Base-by-base conservation (phyloP, 345 rosid genomes). In the Gossypium ekmanianum region DNA sequence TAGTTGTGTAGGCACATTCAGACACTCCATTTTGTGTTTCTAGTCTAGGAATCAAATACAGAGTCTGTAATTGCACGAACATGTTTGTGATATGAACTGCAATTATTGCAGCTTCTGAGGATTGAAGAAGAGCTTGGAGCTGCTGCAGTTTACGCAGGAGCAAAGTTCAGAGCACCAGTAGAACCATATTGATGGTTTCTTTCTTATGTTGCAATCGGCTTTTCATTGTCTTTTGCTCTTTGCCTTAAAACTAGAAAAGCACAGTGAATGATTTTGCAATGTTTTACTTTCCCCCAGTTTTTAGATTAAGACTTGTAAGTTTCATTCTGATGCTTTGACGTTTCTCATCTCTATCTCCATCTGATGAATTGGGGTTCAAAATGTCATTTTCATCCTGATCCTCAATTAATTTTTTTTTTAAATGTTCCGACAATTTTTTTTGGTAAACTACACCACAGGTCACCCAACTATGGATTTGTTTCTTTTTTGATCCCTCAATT, bases 91-190 rank as follows among this genome's bases (percentile, higher is more conserved):
- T 18, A 29, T 0, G 57, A 29, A 69, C 57, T 45, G 73, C 29
- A n/a, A 34, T 17, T 16, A 27, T 71, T 81, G 76, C 84, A 85
- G 88, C 90, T 87, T 59, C 85, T 87, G 1, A 81, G 90, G 83
- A 85, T 85, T 2, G 88, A 87, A 61, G 85, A 87, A 79, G 90
- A 87, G 77, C 80, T 87, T 24, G 90, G 90, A 45, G 27, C 88
- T 22, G 87, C 76, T 2, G 87, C 88, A 20, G 71, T 81, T 12
- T 84, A 83, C 24, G 90, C 88, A 14, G 88, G 90, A 73, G 77
- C 81, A 16, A 87, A 85, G 64, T 85, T 85, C 84, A 80, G 90
- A 63, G 73, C 82, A 51, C 90, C 90, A 1, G 88, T 87, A 1
- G 79, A 80, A 55, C 88, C 90, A 2, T 87, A 85, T 50, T 14